Percentiles rank a stretch among this genome's conserved stretches.
These are phyloP conservation scores for Hypoxylon crocopeplum DNA, from an alignment of 495 filamentous ascomycete genomes.

Conservation along the genomic window DNA sequence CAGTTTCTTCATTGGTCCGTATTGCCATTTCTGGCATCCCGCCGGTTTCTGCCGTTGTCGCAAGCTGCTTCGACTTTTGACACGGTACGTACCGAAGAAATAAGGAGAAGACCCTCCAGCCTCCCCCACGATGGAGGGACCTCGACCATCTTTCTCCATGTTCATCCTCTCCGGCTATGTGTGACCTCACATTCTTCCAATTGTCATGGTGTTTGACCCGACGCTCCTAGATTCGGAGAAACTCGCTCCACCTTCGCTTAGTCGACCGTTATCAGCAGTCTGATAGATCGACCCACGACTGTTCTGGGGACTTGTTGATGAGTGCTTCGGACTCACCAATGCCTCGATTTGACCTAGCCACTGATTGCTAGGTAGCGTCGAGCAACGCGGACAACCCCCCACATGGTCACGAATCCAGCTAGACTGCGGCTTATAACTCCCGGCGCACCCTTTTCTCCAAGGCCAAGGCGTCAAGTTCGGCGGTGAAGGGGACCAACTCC, in stretches of 20 bases:
- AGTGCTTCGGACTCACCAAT: conserved; percentile 5
- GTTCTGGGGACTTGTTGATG: conserved; percentile 1
- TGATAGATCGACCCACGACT: neutral
- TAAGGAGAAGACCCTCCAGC: conserved; percentile 14
- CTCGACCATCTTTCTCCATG: conserved; percentile 1
- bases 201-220: conserved; percentile 1
- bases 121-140: conserved; percentile 20
- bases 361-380: conserved; percentile 36
- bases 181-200: conserved; percentile 3
- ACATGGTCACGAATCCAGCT: conserved; percentile 31
- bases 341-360: conserved; percentile 28
- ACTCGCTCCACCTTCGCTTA: conserved; percentile 19
- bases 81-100: neutral
- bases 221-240: conserved; percentile 17
- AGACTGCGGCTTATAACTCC: conserved; percentile 33
- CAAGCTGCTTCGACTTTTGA: conserved; percentile 5
- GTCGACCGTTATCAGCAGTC: conserved; percentile 15
- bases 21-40: conserved; percentile 34
- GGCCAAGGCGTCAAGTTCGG: conserved; percentile 34
- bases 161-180: neutral
- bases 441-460: conserved; percentile 16
- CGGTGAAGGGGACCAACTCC: conserved; percentile 34
- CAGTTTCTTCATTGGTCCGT: conserved; percentile 13
- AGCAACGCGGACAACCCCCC: conserved; percentile 22
- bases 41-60: conserved; percentile 22